Conservation (phyloP, 2,329 filamentous ascomycete species). For the Xylaria sp. region DNA sequence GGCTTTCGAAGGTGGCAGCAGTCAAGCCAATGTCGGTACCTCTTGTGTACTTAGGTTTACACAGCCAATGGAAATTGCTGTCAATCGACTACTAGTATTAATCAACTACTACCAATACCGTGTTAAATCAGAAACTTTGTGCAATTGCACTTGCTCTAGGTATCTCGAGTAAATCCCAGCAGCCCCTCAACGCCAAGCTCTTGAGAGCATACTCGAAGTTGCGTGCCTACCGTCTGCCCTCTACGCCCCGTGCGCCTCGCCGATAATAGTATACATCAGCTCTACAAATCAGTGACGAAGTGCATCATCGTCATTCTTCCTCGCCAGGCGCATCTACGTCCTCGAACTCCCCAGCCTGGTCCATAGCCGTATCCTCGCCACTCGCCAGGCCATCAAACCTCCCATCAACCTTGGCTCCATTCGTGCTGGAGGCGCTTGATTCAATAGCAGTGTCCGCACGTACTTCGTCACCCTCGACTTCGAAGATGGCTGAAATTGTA, state of each 20-base stretch:
- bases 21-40: no score
- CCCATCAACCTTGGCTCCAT: constrained; percentile 12
- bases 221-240: constrained; percentile 1
- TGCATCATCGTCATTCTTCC: constrained; percentile 17
- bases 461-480: constrained; percentile 22
- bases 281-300: constrained; percentile 8
- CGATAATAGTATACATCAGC: constrained; percentile 18
- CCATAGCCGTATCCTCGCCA: constrained; percentile 23
- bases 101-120: neutral
- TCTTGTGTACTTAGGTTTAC: no score
- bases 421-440: constrained; percentile 17
- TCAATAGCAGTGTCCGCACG: constrained; percentile 3
- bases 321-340: constrained; percentile 24
- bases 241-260: constrained; percentile 13
- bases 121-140: neutral
- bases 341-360: constrained; percentile 17
- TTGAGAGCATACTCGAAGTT: constrained; percentile 5
- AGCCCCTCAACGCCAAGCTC: constrained; percentile 24
- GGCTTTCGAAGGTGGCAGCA: neutral
- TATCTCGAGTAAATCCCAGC: constrained; percentile 18
- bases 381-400: constrained; percentile 10
- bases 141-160: constrained; percentile 13
- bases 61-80: neutral
- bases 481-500: constrained; percentile 31
- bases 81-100: no score